A percentile compares a stretch with the other conserved stretches of the same genome.
phyloP scores from a whole-genome alignment of 1,284 basidiomycete genomes.

The Takashimella tepidaria region DNA sequence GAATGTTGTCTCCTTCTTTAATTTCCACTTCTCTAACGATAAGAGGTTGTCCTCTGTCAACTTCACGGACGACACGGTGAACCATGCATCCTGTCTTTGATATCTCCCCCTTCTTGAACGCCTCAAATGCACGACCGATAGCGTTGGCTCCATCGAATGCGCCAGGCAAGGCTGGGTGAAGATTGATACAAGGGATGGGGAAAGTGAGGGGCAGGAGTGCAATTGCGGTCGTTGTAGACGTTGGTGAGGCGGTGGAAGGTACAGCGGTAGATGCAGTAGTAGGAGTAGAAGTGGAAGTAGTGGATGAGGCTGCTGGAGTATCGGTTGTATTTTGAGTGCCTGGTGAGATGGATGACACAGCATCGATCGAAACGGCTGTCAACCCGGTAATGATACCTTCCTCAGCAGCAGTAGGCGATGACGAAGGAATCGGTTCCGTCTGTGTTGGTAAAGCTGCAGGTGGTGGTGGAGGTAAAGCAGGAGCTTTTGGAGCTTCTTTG shows the following conservation, averaged over 20 bases:
- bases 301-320: no score
- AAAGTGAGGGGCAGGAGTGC: slow-evolving; percentile 29
- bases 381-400: no score
- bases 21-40: slow-evolving; percentile 75
- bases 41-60: slow-evolving; percentile 85
- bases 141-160: slow-evolving; percentile 91
- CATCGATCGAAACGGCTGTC: neutral
- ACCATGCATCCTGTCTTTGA: slow-evolving; percentile 83
- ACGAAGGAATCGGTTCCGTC: slow-evolving; percentile 14
- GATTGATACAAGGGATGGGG: slow-evolving; percentile 83
- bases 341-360: neutral
- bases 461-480: slow-evolving; percentile 26
- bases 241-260: slow-evolving; percentile 3
- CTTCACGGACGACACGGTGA: slow-evolving; percentile 86
- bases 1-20: slow-evolving; percentile 64
- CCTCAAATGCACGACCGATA: slow-evolving; percentile 82
- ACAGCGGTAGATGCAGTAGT: neutral
- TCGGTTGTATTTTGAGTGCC: no score
- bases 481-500: slow-evolving; percentile 19
- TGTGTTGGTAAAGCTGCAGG: slow-evolving; percentile 8
- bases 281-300: neutral
- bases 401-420: neutral
- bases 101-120: slow-evolving; percentile 76
- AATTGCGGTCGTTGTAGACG: neutral
- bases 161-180: slow-evolving; percentile 92